These are phyloP conservation scores for Streptanthus diversifolius DNA, from an alignment of 345 rosid genomes.

Conservation along the genomic window DNA sequence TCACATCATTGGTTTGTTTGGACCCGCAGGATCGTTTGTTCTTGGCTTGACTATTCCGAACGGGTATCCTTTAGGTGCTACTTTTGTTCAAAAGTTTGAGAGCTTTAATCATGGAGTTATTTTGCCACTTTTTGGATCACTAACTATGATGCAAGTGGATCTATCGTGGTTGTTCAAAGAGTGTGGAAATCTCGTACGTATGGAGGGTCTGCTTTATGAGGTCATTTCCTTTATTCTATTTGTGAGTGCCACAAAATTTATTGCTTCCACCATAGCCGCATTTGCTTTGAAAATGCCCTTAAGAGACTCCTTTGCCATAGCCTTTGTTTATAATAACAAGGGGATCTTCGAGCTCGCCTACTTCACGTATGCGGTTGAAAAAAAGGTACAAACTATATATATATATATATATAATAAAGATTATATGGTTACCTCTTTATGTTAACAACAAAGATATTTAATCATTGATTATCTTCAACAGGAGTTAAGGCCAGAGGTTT, in stretches of 20 bases:
- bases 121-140: conserved; percentile 30
- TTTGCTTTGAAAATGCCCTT: conserved; percentile 39
- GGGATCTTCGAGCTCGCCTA: conserved; percentile 44
- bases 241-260: conserved; percentile 28
- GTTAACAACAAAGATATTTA: neutral
- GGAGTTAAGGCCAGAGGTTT: conserved; percentile 19
- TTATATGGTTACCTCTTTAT: neutral
- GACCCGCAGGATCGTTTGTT: conserved; percentile 37
- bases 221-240: conserved; percentile 3
- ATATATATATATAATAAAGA: neutral
- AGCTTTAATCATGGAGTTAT: conserved; percentile 28
- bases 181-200: neutral
- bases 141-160: conserved; percentile 23
- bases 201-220: conserved; percentile 31
- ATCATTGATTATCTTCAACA: neutral
- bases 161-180: neutral
- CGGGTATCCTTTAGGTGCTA: conserved; percentile 49
- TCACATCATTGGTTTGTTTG: neutral
- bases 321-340: conserved; percentile 40
- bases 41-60: conserved; percentile 41
- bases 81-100: conserved; percentile 42
- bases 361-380: conserved; percentile 21
- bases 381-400: conserved; percentile 20
- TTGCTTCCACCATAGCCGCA: conserved; percentile 30
- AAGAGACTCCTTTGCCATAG: conserved; percentile 44